Base-by-base conservation (phyloP, 2,329 filamentous ascomycete species). In the Penicillium corylophilum region DNA sequence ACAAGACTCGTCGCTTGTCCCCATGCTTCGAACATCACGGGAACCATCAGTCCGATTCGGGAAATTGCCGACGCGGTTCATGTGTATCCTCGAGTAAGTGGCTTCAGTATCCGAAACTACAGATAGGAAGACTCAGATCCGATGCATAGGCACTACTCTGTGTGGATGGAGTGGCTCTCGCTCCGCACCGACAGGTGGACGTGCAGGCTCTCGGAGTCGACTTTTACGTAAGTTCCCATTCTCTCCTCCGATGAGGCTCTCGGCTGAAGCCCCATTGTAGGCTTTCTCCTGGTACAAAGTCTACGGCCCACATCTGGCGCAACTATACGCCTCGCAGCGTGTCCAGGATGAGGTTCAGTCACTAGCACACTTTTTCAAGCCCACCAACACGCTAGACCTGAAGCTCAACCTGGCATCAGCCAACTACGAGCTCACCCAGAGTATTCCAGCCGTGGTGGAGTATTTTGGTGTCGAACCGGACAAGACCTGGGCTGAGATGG, bases 271-370 rank as follows among this genome's bases (percentile, higher is more conserved):
- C 24, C 13, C 28, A 31, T 43, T 10, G 7, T 28, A 68, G 64
- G 73, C 79, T n/a, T 90, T 92, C 65, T 85, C 80, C 0, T 92
- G 88, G 88, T 92, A 92, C 72, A 93, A 93, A 68, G 82, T 91
- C 1, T 92, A 88, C 64, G 89, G 88, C 0, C 88, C 89, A 1
- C 89, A 92, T 60, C 77, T 91, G 1, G 79, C 87, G 0, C 81
- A 86, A 56, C 74, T 93, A 1, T 93, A 90, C 64, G 86, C 81
- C 5, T 82, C 82, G 22, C 74, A 75, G 4, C 63, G 69, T 0
- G 84, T 82, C 0, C 83, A 87, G 53, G 63, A 78, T 15, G 69
- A 78, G 43, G 74, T 90, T 48, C 71, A 71, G 4, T 81, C 83
- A 0, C 68, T 85, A 0, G 81, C 82, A 0, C 87, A 90, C 64